phyloP scores from a whole-genome alignment of 2,329 filamentous ascomycete species.

The Microcyclosporella mali region DNA sequence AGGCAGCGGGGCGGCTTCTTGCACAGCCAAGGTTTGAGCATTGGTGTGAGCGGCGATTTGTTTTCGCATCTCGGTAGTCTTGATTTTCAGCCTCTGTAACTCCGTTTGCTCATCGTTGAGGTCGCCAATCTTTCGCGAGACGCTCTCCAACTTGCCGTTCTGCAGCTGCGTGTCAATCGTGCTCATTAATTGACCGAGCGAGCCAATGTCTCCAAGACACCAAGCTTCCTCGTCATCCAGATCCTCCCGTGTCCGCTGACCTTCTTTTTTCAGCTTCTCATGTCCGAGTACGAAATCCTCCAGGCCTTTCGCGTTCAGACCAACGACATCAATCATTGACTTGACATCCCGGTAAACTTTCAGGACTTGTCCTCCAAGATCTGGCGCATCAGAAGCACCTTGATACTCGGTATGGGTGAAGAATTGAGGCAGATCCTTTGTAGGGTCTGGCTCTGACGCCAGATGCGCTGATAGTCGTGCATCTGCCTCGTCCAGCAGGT shows the following conservation, averaged over 20 bases:
- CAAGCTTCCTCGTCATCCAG: slow-evolving; percentile 55
- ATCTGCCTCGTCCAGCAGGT: slow-evolving; percentile 62
- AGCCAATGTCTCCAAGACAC: slow-evolving; percentile 68
- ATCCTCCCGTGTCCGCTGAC: slow-evolving; percentile 53
- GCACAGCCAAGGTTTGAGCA: slow-evolving; percentile 58
- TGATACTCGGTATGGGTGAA: slow-evolving; percentile 50
- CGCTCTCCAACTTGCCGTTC: slow-evolving; percentile 60
- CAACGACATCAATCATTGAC: slow-evolving; percentile 89
- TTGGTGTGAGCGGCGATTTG: slow-evolving; percentile 66
- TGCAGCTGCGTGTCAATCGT: slow-evolving; percentile 62
- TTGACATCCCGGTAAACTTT: slow-evolving; percentile 70
- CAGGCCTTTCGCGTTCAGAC: slow-evolving; percentile 70
- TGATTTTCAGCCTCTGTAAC: slow-evolving; percentile 63
- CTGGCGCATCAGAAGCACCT: slow-evolving; percentile 36
- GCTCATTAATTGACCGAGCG: slow-evolving; percentile 48
- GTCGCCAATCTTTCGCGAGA: slow-evolving; percentile 61
- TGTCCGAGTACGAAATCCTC: slow-evolving; percentile 61
- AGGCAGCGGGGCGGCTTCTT: slow-evolving; percentile 67
- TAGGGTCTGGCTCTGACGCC: slow-evolving; percentile 55
- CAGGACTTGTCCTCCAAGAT: slow-evolving; percentile 44
- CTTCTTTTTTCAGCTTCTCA: slow-evolving; percentile 46
- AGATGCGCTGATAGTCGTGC: slow-evolving; percentile 61
- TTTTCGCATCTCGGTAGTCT: slow-evolving; percentile 71
- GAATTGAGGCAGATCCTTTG: slow-evolving; percentile 59
- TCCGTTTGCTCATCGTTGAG: slow-evolving; percentile 63